phyloP scores from a whole-genome alignment of 495 filamentous ascomycete species.

The Chaetomium cochliodes region DNA sequence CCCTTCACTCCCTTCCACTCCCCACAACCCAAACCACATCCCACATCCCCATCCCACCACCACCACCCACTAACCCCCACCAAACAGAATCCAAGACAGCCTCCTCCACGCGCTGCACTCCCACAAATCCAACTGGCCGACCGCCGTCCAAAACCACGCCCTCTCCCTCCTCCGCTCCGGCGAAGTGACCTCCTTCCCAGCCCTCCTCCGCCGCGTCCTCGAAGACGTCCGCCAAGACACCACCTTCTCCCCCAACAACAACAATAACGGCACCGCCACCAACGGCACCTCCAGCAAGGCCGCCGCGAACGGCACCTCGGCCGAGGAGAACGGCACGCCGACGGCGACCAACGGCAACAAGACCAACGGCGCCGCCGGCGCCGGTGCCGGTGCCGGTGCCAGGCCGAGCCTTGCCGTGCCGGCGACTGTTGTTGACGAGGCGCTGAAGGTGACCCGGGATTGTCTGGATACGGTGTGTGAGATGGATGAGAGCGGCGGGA shows the following conservation, averaged over 20 bases:
- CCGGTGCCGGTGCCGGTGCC: conserved; percentile 13
- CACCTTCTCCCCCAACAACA: conserved; percentile 28
- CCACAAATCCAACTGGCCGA: conserved; percentile 54
- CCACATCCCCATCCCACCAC: not conserved
- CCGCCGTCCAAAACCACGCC: conserved; percentile 51
- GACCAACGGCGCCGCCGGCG: conserved; percentile 14
- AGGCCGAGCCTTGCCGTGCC: conserved; percentile 47
- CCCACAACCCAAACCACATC: not conserved
- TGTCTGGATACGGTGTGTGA: conserved; percentile 51
- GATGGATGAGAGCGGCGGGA: conserved; percentile 41
- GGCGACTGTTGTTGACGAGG: conserved; percentile 51
- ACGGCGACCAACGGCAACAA: conserved; percentile 17
- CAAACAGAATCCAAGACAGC: conserved; percentile 54
- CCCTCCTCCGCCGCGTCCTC: conserved; percentile 51
- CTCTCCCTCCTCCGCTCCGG: conserved; percentile 53
- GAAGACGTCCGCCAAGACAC: conserved; percentile 55
- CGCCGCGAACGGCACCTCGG: not conserved
- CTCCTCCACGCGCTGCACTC: conserved; percentile 54
- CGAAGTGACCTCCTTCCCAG: conserved; percentile 53
- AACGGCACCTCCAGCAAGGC: conserved; percentile 19
- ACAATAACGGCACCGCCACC: conserved; percentile 11
- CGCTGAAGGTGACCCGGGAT: conserved; percentile 52
- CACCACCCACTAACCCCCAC: conserved; percentile 17
- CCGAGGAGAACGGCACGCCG: conserved; percentile 1
- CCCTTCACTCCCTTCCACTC: not conserved